Conservation (phyloP, 1,139 yeast genomes). For the Lodderomyces beijingensis region DNA sequence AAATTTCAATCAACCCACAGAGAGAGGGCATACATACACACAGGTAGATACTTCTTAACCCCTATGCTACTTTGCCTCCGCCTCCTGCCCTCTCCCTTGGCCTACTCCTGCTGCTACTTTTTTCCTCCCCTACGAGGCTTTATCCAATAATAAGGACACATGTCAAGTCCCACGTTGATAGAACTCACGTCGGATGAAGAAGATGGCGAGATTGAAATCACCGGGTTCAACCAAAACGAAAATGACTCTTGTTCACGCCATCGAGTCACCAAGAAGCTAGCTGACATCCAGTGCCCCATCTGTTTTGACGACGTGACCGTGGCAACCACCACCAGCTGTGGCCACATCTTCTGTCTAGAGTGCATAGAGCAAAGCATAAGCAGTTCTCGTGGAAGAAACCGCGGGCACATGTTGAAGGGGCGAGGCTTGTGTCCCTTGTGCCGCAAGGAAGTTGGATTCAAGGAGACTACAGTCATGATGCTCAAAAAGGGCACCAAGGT, state of each 20-base stretch:
- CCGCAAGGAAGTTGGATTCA: conserved; percentile 36
- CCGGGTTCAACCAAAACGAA: conserved; percentile 36
- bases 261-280: conserved; percentile 27
- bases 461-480: conserved; percentile 35
- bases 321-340: conserved; percentile 44
- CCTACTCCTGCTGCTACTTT: too few relatives aligned
- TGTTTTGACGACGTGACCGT: conserved; percentile 40
- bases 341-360: conserved; percentile 44
- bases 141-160: too few relatives aligned
- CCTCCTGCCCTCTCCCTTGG: too few relatives aligned
- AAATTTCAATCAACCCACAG: too few relatives aligned
- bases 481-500: conserved; percentile 21
- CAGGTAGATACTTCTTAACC: too few relatives aligned
- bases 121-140: too few relatives aligned
- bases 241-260: too few relatives aligned
- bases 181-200: too few relatives aligned
- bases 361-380: conserved; percentile 42
- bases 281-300: conserved; percentile 43
- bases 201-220: conserved; percentile 35
- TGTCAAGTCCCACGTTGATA: too few relatives aligned
- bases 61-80: too few relatives aligned
- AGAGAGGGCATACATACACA: too few relatives aligned
- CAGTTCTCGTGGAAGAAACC: conserved; percentile 41
- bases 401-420: conserved; percentile 35
- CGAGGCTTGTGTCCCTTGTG: conserved; percentile 45